Base-by-base conservation (phyloP, 805 yeast genomes). In the Saturnispora zaruensis region DNA sequence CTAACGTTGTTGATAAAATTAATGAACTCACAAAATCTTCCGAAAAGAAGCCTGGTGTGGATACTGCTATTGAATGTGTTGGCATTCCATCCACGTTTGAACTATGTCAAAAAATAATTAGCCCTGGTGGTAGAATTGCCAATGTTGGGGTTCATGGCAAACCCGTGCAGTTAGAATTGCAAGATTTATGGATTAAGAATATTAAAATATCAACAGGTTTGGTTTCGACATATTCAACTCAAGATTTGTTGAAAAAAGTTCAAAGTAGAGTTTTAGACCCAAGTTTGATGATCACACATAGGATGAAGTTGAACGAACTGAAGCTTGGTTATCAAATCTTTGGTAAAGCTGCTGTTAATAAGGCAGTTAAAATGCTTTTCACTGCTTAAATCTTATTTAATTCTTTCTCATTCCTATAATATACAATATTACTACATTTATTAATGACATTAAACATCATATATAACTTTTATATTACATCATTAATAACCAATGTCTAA, bases 1-100 rank as follows among this genome's bases (percentile, higher is more conserved):
- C 69, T 28, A 57, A 65, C 21, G 75, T 71, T 11, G 14, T 44
- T n/a, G 67, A 74, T 44, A 50, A 64, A 30, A 62, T 58, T 21
- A 20, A 38, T 23, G 32, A 34, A 11, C 45, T 69, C 13, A 61
- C 74, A 0, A 50, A 54, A 3, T 50, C 56, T 4, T 20, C 46
- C 3, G 62, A 55, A 20, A 65, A 63, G 40, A 60, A 63, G 30
- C 74, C 81, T 8, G 78, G 78, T 55, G 85, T 79, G 18, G 83
- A 81, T 52, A 81, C 79, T 61, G 86, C 76, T 41, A 73, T 74
- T 54, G 77, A 80, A 65, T 78, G 85, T 63, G 83, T 83, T 28
- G 88, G 85, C 59, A 73, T 82, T 42, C 81, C 81, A 51, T 67
- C 68, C 36, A 79, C 85, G 48, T 79, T 81, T 60, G 75, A 77